Base-by-base conservation (phyloP, 2,329 filamentous ascomycete genomes). In the Paraphoma sp. region DNA sequence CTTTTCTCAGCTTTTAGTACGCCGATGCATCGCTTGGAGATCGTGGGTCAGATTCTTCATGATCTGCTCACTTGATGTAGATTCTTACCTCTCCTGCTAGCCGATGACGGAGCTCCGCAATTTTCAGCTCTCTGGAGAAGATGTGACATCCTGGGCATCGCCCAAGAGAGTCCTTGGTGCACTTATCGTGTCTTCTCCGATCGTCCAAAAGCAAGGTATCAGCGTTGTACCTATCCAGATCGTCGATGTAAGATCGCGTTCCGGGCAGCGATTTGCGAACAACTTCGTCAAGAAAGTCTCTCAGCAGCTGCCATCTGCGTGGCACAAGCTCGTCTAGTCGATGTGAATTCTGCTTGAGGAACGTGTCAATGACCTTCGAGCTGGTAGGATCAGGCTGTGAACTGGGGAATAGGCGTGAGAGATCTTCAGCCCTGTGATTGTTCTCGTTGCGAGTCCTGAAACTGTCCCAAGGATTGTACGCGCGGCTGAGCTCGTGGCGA, bases 201-300 rank as follows among this genome's bases (percentile, higher is more conserved):
- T 67, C 64, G 11, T 64, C 62, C 1, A 67, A 29, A 2, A 67
- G 49, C 5, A 33, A 45, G 4, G 60, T 55, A 28, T 63, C 53
- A 3, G 5, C 16, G 7, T 14, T 36, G 3, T 33, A 29, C 31
- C 47, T 45, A 6, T 50, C 30, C 11, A 50, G n/a, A n/a, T 57
- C 48, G 3, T 54, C 33, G 46, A 41, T 12, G 11, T 49, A 51
- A 12, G 50, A 12, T 18, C 6, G 12, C 5, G 38, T 30, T 8
- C 6, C 29, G 3, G 45, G 33, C 11, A n/a, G 9, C 10, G 17
- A 23, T 12, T 36, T 7, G 9, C 49, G 23, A 17, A 14, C 30
- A 11, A 14, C 31, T 29, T 48, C 52, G 11, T 41, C 11, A 2
- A 65, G 29, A 30, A 57, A 65, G 8, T 63, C 56, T 38, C 36